Evolutionary conservation across 1,139 yeast genomes (phyloP).

Genomic region (Taphrina sp.): DNA sequence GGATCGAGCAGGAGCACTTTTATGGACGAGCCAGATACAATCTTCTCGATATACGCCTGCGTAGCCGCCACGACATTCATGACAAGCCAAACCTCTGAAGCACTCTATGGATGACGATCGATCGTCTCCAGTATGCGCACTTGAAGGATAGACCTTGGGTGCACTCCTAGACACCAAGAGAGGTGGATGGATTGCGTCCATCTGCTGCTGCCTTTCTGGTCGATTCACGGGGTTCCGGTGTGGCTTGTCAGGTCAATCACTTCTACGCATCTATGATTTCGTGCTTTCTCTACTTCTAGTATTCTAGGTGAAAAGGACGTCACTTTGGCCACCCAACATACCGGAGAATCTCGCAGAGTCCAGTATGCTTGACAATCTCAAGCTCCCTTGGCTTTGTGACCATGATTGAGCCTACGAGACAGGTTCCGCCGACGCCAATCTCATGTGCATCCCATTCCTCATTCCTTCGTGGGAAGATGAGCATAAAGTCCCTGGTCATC

Average conservation of each 20-base stretch:
- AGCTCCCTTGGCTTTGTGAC: conserved; percentile 8
- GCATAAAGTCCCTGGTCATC: conserved; percentile 23
- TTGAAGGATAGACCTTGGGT: too few species aligned
- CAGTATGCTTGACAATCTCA: background rate
- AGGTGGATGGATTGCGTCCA: too few species aligned
- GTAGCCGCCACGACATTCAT: conserved; percentile 59
- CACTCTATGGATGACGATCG: too few species aligned
- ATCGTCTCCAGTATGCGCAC: too few species aligned
- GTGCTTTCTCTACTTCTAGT: too few species aligned
- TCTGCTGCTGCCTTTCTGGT: too few species aligned
- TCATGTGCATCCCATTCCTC: conserved; percentile 20
- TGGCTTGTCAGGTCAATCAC: too few species aligned
- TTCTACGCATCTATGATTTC: too few species aligned
- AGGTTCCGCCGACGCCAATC: conserved; percentile 27
- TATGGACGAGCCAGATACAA: conserved; percentile 49
- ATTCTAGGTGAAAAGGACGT: too few species aligned
- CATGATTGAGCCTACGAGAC: conserved; percentile 26
- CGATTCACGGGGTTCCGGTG: too few species aligned
- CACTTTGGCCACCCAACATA: conserved; percentile 13
- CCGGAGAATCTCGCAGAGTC: background rate
- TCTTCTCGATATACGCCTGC: conserved; percentile 52
- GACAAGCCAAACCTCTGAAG: background rate
- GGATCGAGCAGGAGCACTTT: conserved; percentile 76
- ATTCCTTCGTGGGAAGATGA: conserved; percentile 21
- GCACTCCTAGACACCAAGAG: too few species aligned